phyloP scores from a whole-genome alignment of 306 rosid genomes.

The Luffa aegyptiaca region DNA sequence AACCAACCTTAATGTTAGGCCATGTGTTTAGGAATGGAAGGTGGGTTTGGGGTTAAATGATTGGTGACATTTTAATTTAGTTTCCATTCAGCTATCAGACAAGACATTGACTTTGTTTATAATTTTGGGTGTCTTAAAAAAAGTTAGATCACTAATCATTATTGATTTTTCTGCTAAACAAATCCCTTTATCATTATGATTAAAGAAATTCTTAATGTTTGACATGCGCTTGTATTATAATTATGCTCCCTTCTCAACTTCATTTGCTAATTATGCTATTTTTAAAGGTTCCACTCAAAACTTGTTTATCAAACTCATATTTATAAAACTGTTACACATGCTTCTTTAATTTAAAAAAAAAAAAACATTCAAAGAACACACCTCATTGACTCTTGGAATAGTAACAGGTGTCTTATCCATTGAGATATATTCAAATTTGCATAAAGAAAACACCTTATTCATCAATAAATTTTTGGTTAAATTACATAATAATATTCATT shows the following conservation, averaged over 20 bases:
- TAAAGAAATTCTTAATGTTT: not conserved
- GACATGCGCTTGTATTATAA: not conserved
- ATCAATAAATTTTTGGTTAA: too few species aligned
- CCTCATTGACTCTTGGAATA: not conserved
- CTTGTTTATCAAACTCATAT: not conserved
- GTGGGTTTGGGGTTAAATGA: not conserved
- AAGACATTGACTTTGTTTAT: not conserved
- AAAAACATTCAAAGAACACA: not conserved
- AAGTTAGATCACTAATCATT: not conserved
- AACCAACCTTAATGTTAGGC: not conserved
- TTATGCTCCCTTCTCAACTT: not conserved
- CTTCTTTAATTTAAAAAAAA: not conserved
- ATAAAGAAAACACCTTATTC: not conserved
- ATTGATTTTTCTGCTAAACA: not conserved
- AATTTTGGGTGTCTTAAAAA: not conserved
- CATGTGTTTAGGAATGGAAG: not conserved
- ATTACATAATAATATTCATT: too few species aligned
- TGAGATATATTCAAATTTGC: too few species aligned
- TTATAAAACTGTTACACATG: not conserved
- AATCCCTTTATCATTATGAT: not conserved
- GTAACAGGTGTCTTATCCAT: not conserved
- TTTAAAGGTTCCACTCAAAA: not conserved
- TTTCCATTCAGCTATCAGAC: not conserved
- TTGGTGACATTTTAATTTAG: not conserved
- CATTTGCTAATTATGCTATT: not conserved